Evolutionary conservation across 768 basidiomycete species (phyloP).

Genomic region (Pleurotus tuoliensis): DNA sequence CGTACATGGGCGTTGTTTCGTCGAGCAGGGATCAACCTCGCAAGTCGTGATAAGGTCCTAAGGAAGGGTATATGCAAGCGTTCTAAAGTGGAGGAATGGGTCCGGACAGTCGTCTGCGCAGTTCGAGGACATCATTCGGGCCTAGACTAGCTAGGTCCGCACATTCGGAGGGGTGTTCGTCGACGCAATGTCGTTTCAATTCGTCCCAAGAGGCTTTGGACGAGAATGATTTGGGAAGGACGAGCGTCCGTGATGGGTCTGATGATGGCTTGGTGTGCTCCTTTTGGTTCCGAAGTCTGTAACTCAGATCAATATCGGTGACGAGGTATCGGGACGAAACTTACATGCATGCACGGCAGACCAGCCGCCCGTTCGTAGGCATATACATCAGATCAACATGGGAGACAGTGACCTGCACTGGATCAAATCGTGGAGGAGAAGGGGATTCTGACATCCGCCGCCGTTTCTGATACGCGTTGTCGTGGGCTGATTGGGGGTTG

Average conservation of each 20-base stretch:
- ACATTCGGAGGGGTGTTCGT: slow-evolving; percentile 30
- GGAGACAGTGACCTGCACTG: slow-evolving; percentile 17
- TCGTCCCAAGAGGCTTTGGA: slow-evolving; percentile 29
- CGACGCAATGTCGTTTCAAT: slow-evolving; percentile 29
- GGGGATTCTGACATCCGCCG: slow-evolving; percentile 4
- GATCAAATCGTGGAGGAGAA: slow-evolving; percentile 4
- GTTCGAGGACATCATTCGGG: slow-evolving; percentile 28
- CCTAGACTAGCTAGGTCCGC: slow-evolving; percentile 30
- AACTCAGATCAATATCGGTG: neutral
- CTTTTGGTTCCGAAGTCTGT: neutral
- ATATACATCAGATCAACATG: slow-evolving; percentile 38
- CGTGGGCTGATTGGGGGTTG: no score
- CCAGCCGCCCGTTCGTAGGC: slow-evolving; percentile 21
- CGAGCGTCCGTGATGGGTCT: neutral
- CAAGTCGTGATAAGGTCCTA: no score
- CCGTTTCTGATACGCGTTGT: neutral
- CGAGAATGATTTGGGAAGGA: slow-evolving; percentile 21
- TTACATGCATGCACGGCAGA: slow-evolving; percentile 37
- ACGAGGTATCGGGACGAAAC: slow-evolving; percentile 10
- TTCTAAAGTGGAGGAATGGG: no score
- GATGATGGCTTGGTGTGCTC: neutral
- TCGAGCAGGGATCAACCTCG: no score
- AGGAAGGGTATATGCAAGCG: no score
- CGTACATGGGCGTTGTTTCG: no score
- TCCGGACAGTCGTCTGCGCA: slow-evolving; percentile 16